A percentile compares a stretch with the other conserved stretches of the same genome.
These are phyloP conservation scores for Aurantiochytrium sp. DNA, from an alignment of 108 stramenopile species.

Conservation along the genomic window DNA sequence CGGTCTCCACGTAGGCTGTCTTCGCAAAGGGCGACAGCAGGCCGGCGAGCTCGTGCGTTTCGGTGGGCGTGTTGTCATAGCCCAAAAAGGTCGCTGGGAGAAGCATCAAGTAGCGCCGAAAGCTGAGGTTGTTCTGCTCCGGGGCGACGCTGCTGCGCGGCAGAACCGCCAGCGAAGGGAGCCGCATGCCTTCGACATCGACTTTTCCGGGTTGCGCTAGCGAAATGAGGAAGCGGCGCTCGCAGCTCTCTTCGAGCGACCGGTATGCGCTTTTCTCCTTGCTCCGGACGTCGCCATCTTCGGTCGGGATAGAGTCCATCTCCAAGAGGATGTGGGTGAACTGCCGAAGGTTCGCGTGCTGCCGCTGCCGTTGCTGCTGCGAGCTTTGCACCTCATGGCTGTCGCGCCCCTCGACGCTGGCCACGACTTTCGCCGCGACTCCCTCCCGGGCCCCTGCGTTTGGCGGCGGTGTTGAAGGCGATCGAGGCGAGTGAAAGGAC, in stretches of 20 bases:
- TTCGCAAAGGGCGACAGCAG: conserved; percentile 4
- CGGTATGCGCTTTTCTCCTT: conserved; percentile 18
- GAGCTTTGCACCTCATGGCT: not conserved
- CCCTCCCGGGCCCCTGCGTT: too few species aligned
- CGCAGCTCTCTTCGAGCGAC: conserved; percentile 33
- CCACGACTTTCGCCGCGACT: too few species aligned
- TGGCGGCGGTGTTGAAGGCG: too few species aligned
- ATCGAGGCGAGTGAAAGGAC: not conserved
- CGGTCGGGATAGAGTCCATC: not conserved
- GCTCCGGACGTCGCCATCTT: conserved; percentile 12
- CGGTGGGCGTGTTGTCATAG: not conserved
- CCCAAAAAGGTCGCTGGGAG: not conserved
- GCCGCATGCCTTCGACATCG: conserved; percentile 22
- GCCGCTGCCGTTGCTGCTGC: not conserved
- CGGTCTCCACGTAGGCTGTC: conserved; percentile 26
- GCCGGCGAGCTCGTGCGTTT: conserved; percentile 10
- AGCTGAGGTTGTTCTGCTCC: conserved; percentile 16
- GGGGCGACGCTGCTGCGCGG: conserved; percentile 24
- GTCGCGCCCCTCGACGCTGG: not conserved
- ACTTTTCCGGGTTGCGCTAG: conserved; percentile 25
- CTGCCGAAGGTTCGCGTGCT: not conserved
- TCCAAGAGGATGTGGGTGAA: conserved; percentile 16
- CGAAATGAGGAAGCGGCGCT: conserved; percentile 27
- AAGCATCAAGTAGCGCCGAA: conserved; percentile 21
- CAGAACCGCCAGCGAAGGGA: conserved; percentile 22